phyloP scores from a whole-genome alignment of 2,329 filamentous ascomycete species.

The Fusarium hostae region DNA sequence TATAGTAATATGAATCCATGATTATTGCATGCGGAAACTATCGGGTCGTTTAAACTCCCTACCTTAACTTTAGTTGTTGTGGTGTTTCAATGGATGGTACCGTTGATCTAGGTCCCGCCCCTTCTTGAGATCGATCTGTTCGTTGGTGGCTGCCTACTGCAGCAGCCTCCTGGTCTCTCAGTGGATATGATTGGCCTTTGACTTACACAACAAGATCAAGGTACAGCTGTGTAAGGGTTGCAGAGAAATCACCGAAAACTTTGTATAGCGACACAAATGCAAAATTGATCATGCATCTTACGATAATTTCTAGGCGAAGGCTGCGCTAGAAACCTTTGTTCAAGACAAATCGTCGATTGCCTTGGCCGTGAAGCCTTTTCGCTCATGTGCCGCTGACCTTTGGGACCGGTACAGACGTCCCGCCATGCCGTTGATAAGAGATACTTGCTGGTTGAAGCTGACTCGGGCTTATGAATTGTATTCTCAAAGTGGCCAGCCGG shows the following conservation, averaged over 20 bases:
- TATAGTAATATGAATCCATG: conserved; percentile 4
- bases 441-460: conserved; percentile 7
- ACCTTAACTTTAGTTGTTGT: conserved; percentile 8
- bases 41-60: not conserved
- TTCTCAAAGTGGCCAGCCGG: conserved; percentile 6
- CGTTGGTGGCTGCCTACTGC: conserved; percentile 31
- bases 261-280: not conserved
- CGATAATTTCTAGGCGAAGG: not conserved
- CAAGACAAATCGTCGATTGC: not conserved
- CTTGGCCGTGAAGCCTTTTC: not conserved
- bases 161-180: conserved; percentile 21
- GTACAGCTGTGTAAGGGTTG: conserved; percentile 14
- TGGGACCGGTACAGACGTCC: not conserved
- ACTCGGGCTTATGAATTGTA: conserved; percentile 7
- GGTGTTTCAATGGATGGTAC: conserved; percentile 21
- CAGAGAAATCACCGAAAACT: conserved; percentile 4
- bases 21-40: conserved; percentile 33
- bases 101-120: conserved; percentile 28
- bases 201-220: conserved; percentile 32
- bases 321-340: not conserved
- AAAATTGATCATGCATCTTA: not conserved
- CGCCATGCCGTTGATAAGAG: not conserved
- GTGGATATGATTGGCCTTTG: conserved; percentile 28
- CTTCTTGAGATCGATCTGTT: conserved; percentile 32
- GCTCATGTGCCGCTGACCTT: not conserved